Evolutionary conservation across 225 moss, liverwort and hornwort genomes (phyloP).

Genomic region (Thuidium tamariscinum): DNA sequence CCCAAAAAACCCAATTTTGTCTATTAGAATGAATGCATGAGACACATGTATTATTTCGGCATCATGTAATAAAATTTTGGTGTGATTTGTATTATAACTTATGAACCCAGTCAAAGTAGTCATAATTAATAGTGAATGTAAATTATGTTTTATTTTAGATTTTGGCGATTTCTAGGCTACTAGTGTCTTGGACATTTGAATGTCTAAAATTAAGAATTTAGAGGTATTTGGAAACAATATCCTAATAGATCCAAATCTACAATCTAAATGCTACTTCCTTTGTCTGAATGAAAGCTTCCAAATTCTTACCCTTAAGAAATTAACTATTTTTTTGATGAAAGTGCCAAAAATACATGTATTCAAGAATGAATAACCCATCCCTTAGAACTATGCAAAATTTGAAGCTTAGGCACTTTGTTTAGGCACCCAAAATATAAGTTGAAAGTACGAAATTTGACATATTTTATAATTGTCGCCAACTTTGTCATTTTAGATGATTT

Average conservation of each 20-base stretch:
- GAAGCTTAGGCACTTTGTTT: too few relatives aligned
- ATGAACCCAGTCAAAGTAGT: not conserved
- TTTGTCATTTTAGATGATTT: too few relatives aligned
- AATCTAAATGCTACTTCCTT: rapidly evolving
- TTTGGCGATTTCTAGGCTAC: not conserved
- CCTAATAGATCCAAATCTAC: not conserved
- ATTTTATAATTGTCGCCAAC: too few relatives aligned
- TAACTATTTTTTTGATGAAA: too few relatives aligned
- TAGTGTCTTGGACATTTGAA: not conserved
- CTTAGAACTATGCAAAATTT: too few relatives aligned
- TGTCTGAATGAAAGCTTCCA: too few relatives aligned
- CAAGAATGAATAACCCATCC: too few relatives aligned
- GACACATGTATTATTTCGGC: not conserved
- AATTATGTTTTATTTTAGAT: not conserved
- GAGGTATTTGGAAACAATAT: not conserved
- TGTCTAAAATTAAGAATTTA: not conserved
- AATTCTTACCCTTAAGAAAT: too few relatives aligned
- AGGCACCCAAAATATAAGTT: too few relatives aligned
- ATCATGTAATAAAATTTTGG: not conserved
- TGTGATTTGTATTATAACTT: not conserved
- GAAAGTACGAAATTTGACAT: too few relatives aligned
- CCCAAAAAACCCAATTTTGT: not conserved
- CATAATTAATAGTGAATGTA: too few relatives aligned
- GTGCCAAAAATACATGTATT: too few relatives aligned
- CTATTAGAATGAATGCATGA: not conserved